Conservation (phyloP, 163 green algal genomes). For the Volvox carteri region DNA sequence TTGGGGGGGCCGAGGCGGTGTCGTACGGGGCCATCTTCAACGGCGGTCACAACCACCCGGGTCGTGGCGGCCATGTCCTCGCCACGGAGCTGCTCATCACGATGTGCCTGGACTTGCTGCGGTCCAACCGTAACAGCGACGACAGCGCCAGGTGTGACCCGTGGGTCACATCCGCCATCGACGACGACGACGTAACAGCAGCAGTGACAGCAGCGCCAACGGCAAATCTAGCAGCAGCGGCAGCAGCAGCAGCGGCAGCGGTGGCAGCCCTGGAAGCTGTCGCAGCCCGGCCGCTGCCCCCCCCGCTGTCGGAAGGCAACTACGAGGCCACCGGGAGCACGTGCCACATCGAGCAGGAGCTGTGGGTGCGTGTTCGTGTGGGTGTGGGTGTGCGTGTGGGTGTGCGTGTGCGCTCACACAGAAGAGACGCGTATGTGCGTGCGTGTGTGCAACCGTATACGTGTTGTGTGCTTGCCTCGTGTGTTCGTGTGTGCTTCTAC, state of each 20-base stretch:
- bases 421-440: neutral
- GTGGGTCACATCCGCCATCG: neutral
- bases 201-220: neutral
- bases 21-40: constrained; percentile 17
- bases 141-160: neutral
- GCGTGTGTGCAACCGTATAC: neutral
- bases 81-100: constrained; percentile 36
- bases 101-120: constrained; percentile 1
- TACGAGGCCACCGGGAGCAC: constrained; percentile 16
- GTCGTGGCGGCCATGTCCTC: constrained; percentile 30
- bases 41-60: constrained; percentile 37
- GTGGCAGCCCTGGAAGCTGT: neutral
- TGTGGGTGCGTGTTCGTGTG: neutral
- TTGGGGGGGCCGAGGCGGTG: neutral
- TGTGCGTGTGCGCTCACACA: neutral
- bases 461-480: too few species aligned
- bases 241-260: neutral
- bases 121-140: neutral
- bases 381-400: neutral
- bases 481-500: too few species aligned
- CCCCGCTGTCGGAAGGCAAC: constrained; percentile 15
- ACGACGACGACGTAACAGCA: neutral
- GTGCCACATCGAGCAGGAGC: constrained; percentile 27
- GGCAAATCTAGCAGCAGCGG: too few species aligned
- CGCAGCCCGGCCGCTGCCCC: constrained; percentile 31